These are phyloP conservation scores for Aspergillus brunneoviolaceus DNA, from an alignment of 2,329 filamentous ascomycete species.

Conservation along the genomic window DNA sequence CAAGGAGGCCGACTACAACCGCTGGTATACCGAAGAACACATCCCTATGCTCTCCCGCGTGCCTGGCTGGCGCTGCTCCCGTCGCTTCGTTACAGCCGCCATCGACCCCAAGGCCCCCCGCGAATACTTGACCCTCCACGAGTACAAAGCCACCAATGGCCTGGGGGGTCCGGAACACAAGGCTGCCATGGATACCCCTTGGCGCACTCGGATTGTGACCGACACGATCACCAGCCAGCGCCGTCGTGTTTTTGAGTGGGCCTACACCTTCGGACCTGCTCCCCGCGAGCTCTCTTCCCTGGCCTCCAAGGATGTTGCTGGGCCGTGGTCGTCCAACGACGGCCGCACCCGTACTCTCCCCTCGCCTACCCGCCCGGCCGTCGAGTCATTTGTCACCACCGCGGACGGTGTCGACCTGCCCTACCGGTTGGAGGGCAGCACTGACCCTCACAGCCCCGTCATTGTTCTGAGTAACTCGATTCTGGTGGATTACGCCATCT, in stretches of 20 bases:
- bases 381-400: slow-evolving; percentile 68
- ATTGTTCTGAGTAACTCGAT: slow-evolving; percentile 79
- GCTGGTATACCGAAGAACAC: slow-evolving; percentile 77
- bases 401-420: slow-evolving; percentile 67
- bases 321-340: slow-evolving; percentile 57
- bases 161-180: slow-evolving; percentile 64
- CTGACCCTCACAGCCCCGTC: slow-evolving; percentile 65
- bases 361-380: slow-evolving; percentile 48
- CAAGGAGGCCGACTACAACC: slow-evolving; percentile 56
- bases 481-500: slow-evolving; percentile 75
- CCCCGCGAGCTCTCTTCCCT: slow-evolving; percentile 66
- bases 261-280: slow-evolving; percentile 76
- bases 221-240: slow-evolving; percentile 59
- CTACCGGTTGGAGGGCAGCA: slow-evolving; percentile 73
- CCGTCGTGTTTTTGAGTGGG: slow-evolving; percentile 66
- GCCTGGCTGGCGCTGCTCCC: slow-evolving; percentile 74
- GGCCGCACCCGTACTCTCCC: slow-evolving; percentile 55
- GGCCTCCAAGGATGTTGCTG: slow-evolving; percentile 45
- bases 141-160: slow-evolving; percentile 67
- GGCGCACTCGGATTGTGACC: slow-evolving; percentile 59
- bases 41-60: slow-evolving; percentile 68
- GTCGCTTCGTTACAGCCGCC: slow-evolving; percentile 66
- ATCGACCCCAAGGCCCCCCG: slow-evolving; percentile 58
- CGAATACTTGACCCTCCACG: slow-evolving; percentile 68
- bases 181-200: slow-evolving; percentile 62